Conservation (phyloP, 164 flowering plant genomes). For the Hamamelis virginiana region DNA sequence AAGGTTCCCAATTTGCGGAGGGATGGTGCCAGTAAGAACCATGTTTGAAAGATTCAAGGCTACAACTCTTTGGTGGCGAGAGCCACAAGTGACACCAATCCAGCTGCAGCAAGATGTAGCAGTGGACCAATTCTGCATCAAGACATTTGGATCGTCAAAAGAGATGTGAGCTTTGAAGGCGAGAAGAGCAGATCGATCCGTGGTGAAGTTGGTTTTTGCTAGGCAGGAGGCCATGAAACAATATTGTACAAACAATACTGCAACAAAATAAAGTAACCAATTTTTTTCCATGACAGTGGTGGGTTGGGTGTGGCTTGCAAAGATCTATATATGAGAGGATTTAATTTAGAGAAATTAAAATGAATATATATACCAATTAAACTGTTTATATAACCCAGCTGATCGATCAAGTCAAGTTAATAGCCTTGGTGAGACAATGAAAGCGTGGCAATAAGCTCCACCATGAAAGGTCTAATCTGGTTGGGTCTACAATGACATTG, state of each 20-base stretch:
- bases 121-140: constrained; percentile 12
- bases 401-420: too few relatives aligned
- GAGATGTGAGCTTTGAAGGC: constrained; percentile 14
- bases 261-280: background rate
- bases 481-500: too few relatives aligned
- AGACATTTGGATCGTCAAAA: background rate
- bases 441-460: too few relatives aligned
- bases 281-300: background rate
- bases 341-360: too few relatives aligned
- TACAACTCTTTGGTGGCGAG: constrained; percentile 11
- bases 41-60: constrained; percentile 9
- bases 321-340: too few relatives aligned
- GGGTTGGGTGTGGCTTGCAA: background rate
- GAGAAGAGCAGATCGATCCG: constrained; percentile 18
- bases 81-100: constrained; percentile 19
- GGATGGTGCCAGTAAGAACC: constrained; percentile 11
- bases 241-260: background rate
- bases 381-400: too few relatives aligned
- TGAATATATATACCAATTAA: too few relatives aligned
- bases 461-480: too few relatives aligned
- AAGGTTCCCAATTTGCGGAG: constrained; percentile 17
- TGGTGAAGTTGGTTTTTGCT: background rate
- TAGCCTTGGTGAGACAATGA: too few relatives aligned
- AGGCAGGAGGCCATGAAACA: background rate
- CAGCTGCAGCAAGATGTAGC: constrained; percentile 9